phyloP scores from a whole-genome alignment of 2,329 filamentous ascomycete genomes.

The Allantophomopsis lycopodina region DNA sequence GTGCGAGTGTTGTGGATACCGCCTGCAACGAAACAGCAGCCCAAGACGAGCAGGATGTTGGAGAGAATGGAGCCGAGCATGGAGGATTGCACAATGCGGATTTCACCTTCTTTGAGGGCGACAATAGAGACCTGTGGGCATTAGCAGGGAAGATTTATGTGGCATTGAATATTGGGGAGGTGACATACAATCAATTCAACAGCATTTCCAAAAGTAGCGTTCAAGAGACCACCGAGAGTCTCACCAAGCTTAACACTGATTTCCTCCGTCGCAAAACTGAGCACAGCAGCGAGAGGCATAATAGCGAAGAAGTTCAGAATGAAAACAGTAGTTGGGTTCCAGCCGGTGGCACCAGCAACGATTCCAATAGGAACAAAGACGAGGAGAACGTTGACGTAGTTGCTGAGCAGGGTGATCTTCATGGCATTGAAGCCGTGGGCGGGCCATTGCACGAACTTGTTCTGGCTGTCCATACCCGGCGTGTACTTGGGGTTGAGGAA shows the following conservation, averaged over 20 bases:
- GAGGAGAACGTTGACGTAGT: conserved; percentile 62
- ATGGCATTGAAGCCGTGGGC: conserved; percentile 13
- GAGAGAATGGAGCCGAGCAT: conserved; percentile 96
- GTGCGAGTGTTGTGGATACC: conserved; percentile 49
- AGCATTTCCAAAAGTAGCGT: conserved; percentile 34
- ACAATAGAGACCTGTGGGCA: conserved; percentile 69
- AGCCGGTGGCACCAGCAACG: conserved; percentile 35
- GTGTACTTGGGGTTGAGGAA: conserved; percentile 12
- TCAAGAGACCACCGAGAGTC: conserved; percentile 40
- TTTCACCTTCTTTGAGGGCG: conserved; percentile 71
- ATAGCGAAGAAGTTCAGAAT: conserved; percentile 46
- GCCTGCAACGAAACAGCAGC: conserved; percentile 68
- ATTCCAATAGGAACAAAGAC: conserved; percentile 71
- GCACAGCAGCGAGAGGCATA: conserved; percentile 36
- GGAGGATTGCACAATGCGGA: conserved; percentile 91
- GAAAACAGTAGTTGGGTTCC: conserved; percentile 40
- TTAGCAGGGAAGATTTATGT: too few species aligned
- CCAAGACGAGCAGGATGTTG: conserved; percentile 78
- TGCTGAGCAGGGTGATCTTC: conserved; percentile 19
- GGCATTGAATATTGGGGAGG: neutral
- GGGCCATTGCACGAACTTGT: conserved; percentile 13
- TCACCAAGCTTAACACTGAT: conserved; percentile 38
- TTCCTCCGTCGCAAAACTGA: conserved; percentile 45
- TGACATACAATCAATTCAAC: conserved; percentile 38
- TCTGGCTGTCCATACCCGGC: conserved; percentile 15